Percentiles rank a stretch among this genome's conserved stretches.
phyloP scores from a whole-genome alignment of 2,329 filamentous ascomycete species.

The Aspergillus terreus region DNA sequence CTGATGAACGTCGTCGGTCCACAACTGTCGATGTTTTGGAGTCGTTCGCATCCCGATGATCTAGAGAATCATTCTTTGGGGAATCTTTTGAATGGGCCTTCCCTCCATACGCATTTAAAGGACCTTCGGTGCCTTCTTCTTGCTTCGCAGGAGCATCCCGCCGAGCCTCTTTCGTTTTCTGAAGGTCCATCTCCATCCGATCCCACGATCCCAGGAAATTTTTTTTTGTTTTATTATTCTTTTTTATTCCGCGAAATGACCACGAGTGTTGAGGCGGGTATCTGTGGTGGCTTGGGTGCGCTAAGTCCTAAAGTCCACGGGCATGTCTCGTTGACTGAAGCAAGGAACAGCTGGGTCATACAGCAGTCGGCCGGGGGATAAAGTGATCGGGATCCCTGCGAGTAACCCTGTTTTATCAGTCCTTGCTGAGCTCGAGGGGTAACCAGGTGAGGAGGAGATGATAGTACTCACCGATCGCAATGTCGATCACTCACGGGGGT shows the following conservation, averaged over 20 bases:
- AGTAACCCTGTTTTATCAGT: conserved; percentile 17
- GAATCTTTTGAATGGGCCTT: conserved; percentile 31
- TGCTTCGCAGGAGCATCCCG: conserved; percentile 28
- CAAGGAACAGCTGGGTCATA: conserved; percentile 19
- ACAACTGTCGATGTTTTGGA: conserved; percentile 18
- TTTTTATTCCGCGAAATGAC: background rate
- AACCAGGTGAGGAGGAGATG: conserved; percentile 14
- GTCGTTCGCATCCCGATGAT: conserved; percentile 22
- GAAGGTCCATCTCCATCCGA: conserved; percentile 36
- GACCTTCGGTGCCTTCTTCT: conserved; percentile 34
- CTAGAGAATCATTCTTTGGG: conserved; percentile 35
- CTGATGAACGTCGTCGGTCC: conserved; percentile 14
- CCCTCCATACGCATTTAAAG: conserved; percentile 32
- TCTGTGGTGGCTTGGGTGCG: conserved; percentile 1
- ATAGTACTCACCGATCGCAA: conserved; percentile 18
- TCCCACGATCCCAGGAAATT: conserved; percentile 1
- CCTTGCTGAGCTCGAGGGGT: conserved; percentile 17
- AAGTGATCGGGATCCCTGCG: conserved; percentile 15
- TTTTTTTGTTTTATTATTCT: background rate
- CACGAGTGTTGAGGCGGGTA: conserved; percentile 5
- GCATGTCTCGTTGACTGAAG: conserved; percentile 19
- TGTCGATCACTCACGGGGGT: conserved; percentile 13
- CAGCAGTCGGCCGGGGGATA: conserved; percentile 14
- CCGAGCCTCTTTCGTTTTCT: conserved; percentile 39
- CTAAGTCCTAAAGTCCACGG: conserved; percentile 16